These are phyloP conservation scores for Pneumocystis oryctolagi DNA, from an alignment of 1,139 yeast species.

Conservation along the genomic window DNA sequence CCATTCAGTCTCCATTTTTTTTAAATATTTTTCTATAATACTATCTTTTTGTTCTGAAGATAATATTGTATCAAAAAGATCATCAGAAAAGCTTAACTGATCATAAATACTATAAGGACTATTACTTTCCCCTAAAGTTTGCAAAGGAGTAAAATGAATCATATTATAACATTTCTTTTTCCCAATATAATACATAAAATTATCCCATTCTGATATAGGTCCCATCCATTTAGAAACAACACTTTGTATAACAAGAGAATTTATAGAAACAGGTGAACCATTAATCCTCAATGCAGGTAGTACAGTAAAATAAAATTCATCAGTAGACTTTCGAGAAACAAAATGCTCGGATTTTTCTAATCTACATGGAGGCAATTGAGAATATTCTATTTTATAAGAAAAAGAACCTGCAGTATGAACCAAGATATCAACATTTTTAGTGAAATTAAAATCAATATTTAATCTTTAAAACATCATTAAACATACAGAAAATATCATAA, in stretches of 20 bases:
- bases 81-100: conserved; percentile 63
- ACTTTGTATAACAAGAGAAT: conserved; percentile 71
- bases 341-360: conserved; percentile 20
- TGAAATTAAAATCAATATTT: conserved; percentile 31
- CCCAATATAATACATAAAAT: conserved; percentile 40
- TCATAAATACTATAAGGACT: conserved; percentile 88
- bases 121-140: conserved; percentile 71
- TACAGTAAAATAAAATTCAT: conserved; percentile 60
- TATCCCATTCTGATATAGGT: conserved; percentile 45
- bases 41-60: conserved; percentile 15
- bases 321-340: conserved; percentile 4
- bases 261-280: conserved; percentile 48
- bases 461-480: conserved; percentile 19
- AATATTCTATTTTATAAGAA: conserved; percentile 27
- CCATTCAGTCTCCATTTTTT: conserved; percentile 39
- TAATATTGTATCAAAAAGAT: conserved; percentile 32
- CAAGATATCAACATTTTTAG: conserved; percentile 44
- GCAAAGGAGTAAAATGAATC: conserved; percentile 92
- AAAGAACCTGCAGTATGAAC: conserved; percentile 69
- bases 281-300: conserved; percentile 58
- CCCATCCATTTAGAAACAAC: conserved; percentile 91
- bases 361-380: conserved; percentile 39
- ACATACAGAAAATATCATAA: background rate
- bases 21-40: conserved; percentile 36
- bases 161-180: conserved; percentile 73